Evolutionary conservation across 164 flowering plant genomes (phyloP), one percentile per base, ranked within the genome.

Genomic region (Kingdonia uniflora): DNA sequence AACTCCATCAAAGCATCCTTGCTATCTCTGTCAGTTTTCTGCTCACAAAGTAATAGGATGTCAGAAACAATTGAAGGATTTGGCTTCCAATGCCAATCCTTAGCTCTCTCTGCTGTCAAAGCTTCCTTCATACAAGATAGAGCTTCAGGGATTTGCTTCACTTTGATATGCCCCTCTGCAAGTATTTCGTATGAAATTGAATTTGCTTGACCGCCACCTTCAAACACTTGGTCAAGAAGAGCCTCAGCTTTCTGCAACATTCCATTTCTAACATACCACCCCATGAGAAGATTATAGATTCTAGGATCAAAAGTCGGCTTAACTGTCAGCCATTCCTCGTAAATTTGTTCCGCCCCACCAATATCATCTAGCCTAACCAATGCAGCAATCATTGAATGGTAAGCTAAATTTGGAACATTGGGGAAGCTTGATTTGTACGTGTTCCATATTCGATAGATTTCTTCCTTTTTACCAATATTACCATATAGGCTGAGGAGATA

Each of bases 401-500:
- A 92, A 12, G 94, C 87, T 60, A 77, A 62, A 61, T 85, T 84
- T 14, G 82, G 80, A 63, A 87, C 76, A 40, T 42, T 74, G n/a
- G 78, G 76, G 60, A 92, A 87, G 8, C 56, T 42, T 39, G 82
- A 59, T 65, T 80, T 80, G 69, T 87, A 92, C 11, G 52, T 42
- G 19, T 75, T 75, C 96, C 96, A 92, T 2, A 84, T 72, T 20
- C 96, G 70, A 56, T 76, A 67, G 26, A 79, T 71, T 57, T 87
- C 90, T 42, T 83, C 85, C 62, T 71, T 82, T 44, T 78, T 78
- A 42, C 82, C 85, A 23, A 76, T 25, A 58, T 70, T 62, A 16
- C 88, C 80, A 55, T 92, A 92, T 6, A 83, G 71, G 65, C 88
- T 85, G 25, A 87, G 63, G 38, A 92, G 88, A 66, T 76, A 84